A percentile compares a stretch with the other conserved stretches of the same genome.
Conservation (phyloP, 441 rosid species). For the Cnidoscolus chayamansa region DNA sequence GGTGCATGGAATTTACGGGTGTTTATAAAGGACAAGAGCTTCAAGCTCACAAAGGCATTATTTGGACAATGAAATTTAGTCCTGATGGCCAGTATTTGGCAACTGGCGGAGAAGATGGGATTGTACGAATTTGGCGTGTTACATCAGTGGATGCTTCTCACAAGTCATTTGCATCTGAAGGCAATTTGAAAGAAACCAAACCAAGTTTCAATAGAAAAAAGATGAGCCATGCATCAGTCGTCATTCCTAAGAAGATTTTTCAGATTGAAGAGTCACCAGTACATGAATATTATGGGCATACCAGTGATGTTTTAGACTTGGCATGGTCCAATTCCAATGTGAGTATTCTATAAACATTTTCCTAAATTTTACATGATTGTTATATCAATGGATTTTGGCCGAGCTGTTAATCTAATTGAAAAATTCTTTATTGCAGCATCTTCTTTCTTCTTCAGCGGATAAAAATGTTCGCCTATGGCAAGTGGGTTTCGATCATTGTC, state of each 20-base stretch:
- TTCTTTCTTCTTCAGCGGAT: conserved; percentile 81
- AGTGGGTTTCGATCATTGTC: conserved; percentile 48
- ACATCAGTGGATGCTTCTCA: conserved; percentile 36
- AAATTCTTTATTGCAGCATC: conserved; percentile 44
- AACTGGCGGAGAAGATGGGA: conserved; percentile 81
- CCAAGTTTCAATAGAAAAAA: conserved; percentile 25
- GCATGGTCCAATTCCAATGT: conserved; percentile 87
- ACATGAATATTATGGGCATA: conserved; percentile 69
- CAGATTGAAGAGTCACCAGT: conserved; percentile 59
- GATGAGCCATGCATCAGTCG: conserved; percentile 28
- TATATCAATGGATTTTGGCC: not conserved
- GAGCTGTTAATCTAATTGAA: conserved; percentile 7
- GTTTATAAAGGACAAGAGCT: conserved; percentile 55
- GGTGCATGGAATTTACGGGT: conserved; percentile 64
- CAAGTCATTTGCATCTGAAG: conserved; percentile 28
- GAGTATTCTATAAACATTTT: conserved; percentile 30
- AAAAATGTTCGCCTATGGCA: conserved; percentile 77
- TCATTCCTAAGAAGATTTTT: conserved; percentile 63
- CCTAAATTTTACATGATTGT: not conserved
- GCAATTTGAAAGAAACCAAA: conserved; percentile 24
- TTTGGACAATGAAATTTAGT: conserved; percentile 78
- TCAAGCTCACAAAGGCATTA: conserved; percentile 66
- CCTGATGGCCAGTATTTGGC: conserved; percentile 75
- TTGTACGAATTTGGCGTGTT: conserved; percentile 66
- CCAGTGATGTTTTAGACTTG: conserved; percentile 62